phyloP scores from a whole-genome alignment of 129 eudicot species.

The Tagetes patula region DNA sequence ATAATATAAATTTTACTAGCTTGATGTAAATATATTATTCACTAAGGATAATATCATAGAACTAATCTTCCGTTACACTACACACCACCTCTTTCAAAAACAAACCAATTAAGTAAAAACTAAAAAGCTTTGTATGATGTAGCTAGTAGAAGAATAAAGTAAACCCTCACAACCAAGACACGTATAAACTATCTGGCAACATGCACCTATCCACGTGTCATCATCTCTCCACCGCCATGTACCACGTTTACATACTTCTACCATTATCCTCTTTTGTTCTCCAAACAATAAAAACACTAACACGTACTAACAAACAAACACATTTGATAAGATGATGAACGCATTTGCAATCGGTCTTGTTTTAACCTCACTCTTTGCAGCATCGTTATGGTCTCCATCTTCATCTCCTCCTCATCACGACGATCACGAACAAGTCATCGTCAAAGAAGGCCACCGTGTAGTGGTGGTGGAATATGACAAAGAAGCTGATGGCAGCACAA shows the following conservation, averaged over 20 bases:
- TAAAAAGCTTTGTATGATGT: no score
- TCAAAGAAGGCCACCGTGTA: constrained; percentile 59
- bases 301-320: neutral
- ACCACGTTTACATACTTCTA: constrained; percentile 7
- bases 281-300: neutral
- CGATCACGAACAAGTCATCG: constrained; percentile 31
- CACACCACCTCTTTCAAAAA: no score
- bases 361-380: constrained; percentile 44
- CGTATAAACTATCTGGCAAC: constrained; percentile 16
- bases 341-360: constrained; percentile 50
- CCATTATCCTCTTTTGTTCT: constrained; percentile 1
- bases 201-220: constrained; percentile 37
- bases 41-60: no score
- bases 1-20: no score
- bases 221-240: constrained; percentile 1
- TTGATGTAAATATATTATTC: no score
- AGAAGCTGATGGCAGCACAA: constrained; percentile 53
- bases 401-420: constrained; percentile 11
- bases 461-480: constrained; percentile 61
- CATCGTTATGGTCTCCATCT: constrained; percentile 51
- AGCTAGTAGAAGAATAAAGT: constrained; percentile 1
- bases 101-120: no score
- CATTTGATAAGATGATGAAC: constrained; percentile 50
- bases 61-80: no score
- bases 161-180: constrained; percentile 26